These are phyloP conservation scores for Arthrobotrys entomopaga DNA, from an alignment of 2,329 filamentous ascomycete species.

Conservation along the genomic window DNA sequence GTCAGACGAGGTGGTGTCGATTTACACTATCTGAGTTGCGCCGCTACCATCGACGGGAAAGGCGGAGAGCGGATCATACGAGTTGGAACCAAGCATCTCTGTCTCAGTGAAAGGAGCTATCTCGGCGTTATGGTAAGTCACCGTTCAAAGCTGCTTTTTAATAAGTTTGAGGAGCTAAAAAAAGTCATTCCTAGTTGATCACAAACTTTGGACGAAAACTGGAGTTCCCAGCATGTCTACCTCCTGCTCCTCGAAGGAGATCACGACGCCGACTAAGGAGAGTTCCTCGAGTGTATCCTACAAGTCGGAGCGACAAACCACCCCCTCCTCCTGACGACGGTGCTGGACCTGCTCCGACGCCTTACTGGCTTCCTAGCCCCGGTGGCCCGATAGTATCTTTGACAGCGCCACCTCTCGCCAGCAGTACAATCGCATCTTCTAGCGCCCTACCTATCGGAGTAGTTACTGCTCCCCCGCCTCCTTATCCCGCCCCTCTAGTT, in stretches of 20 bases:
- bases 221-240: constrained; percentile 49
- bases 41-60: constrained; percentile 41
- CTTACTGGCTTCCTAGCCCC: constrained; percentile 30
- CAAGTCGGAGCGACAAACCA: constrained; percentile 21
- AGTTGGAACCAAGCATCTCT: constrained; percentile 50
- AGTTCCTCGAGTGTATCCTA: constrained; percentile 45
- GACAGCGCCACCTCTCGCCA: background rate
- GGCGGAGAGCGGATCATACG: constrained; percentile 44
- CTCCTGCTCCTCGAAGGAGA: constrained; percentile 35
- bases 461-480: background rate
- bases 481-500: background rate
- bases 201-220: constrained; percentile 54
- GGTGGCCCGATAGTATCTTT: constrained; percentile 15
- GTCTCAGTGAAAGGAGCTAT: constrained; percentile 48
- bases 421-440: constrained; percentile 9
- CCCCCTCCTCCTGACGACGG: constrained; percentile 38
- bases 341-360: constrained; percentile 27
- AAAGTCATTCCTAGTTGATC: constrained; percentile 21
- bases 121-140: constrained; percentile 48
- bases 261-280: constrained; percentile 46
- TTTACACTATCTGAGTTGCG: constrained; percentile 45
- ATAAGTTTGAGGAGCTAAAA: constrained; percentile 16
- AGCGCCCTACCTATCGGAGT: background rate
- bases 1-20: constrained; percentile 45
- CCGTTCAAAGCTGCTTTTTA: background rate